Percentiles rank a stretch among this genome's conserved stretches.
phyloP scores from a whole-genome alignment of 768 basidiomycete species.

The Boletus tomentosulus region DNA sequence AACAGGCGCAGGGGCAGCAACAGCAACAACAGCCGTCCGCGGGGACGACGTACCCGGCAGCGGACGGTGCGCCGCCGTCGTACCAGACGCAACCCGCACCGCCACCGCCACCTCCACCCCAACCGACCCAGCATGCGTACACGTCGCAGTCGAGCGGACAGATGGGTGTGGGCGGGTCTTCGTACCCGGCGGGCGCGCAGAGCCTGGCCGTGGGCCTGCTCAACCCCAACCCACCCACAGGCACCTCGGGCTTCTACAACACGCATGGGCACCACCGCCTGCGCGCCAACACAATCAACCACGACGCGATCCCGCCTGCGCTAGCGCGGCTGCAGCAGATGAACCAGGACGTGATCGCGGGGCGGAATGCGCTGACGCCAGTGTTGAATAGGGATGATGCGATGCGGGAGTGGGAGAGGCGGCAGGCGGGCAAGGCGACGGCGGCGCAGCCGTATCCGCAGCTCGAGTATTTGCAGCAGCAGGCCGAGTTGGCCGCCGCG shows the following conservation, averaged over 20 bases:
- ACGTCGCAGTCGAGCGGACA: slow-evolving; percentile 24
- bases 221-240: slow-evolving; percentile 44
- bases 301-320: slow-evolving; percentile 90
- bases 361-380: slow-evolving; percentile 81
- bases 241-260: slow-evolving; percentile 52
- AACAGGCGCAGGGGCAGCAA: slow-evolving; percentile 21
- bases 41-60: slow-evolving; percentile 19
- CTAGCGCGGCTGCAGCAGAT: slow-evolving; percentile 85
- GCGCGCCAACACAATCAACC: slow-evolving; percentile 89
- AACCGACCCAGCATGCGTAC: slow-evolving; percentile 23
- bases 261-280: slow-evolving; percentile 46
- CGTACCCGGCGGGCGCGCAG: slow-evolving; percentile 14
- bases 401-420: slow-evolving; percentile 92
- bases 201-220: slow-evolving; percentile 25
- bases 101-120: slow-evolving; percentile 26
- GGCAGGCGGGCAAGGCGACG: slow-evolving; percentile 68
- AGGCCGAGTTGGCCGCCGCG: slow-evolving; percentile 75
- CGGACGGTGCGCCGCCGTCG: slow-evolving; percentile 13
- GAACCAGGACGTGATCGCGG: slow-evolving; percentile 73
- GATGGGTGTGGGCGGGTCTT: slow-evolving; percentile 11
- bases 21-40: slow-evolving; percentile 5
- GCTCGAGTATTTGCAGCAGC: slow-evolving; percentile 88
- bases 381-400: slow-evolving; percentile 94
- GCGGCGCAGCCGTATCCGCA: slow-evolving; percentile 84
- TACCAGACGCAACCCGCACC: slow-evolving; percentile 27